Conservation (phyloP, 2,329 filamentous ascomycete genomes). For the Xylariaceae sp. region DNA sequence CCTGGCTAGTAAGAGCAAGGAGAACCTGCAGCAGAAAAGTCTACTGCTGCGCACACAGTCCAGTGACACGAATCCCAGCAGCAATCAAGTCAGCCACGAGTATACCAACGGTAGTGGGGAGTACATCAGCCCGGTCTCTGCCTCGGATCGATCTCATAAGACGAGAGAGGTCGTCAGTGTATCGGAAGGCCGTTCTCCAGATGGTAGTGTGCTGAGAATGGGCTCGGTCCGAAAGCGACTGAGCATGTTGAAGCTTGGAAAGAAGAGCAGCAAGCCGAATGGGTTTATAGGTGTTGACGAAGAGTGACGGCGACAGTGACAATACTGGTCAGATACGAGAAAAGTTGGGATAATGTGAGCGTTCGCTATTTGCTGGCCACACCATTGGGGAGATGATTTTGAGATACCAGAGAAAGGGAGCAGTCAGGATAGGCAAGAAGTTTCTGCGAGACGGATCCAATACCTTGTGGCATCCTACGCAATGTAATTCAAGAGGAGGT, state of each 20-base stretch:
- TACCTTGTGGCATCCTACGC: too few species aligned
- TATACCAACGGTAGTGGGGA: slow-evolving; percentile 23
- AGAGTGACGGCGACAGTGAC: slow-evolving; percentile 40
- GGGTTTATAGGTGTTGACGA: slow-evolving; percentile 53
- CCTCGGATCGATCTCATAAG: slow-evolving; percentile 25
- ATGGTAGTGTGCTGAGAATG: slow-evolving; percentile 44
- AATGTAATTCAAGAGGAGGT: too few species aligned
- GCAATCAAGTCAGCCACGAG: slow-evolving; percentile 17
- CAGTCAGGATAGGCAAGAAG: too few species aligned
- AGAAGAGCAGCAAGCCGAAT: slow-evolving; percentile 60
- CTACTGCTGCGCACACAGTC: slow-evolving; percentile 40
- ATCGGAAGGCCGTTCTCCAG: slow-evolving; percentile 31
- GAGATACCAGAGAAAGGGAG: too few species aligned
- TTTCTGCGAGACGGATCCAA: too few species aligned
- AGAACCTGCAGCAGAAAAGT: slow-evolving; percentile 41
- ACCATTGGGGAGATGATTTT: background rate
- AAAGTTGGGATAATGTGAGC: background rate
- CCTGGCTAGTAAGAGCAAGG: slow-evolving; percentile 34
- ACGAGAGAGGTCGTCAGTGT: slow-evolving; percentile 30
- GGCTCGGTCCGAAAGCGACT: slow-evolving; percentile 74
- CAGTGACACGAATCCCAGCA: slow-evolving; percentile 25
- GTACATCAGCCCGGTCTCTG: slow-evolving; percentile 20
- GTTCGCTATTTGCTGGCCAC: slow-evolving; percentile 1
- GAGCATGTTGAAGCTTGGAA: slow-evolving; percentile 73
- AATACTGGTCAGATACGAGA: background rate